Evolutionary conservation across 2,329 filamentous ascomycete genomes (phyloP).

Genomic region (Chlorencoelia australis): DNA sequence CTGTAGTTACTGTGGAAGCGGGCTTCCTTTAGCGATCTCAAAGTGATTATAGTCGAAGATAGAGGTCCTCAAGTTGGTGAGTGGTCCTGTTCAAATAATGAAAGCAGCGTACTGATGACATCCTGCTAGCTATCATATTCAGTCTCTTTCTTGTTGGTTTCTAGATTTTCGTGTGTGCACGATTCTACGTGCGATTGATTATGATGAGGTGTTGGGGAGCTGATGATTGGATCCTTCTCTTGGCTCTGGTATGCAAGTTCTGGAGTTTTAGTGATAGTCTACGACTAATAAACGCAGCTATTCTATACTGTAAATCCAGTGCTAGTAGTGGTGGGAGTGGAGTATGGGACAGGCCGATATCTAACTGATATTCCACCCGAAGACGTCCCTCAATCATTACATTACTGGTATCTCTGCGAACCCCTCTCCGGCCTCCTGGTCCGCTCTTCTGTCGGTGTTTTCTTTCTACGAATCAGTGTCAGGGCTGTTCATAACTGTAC

Average conservation of each 20-base stretch:
- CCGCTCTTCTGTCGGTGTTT: slow-evolving; percentile 38
- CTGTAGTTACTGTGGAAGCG: no score
- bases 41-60: neutral
- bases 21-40: neutral
- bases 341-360: slow-evolving; percentile 17
- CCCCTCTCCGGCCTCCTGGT: slow-evolving; percentile 37
- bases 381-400: slow-evolving; percentile 14
- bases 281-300: slow-evolving; percentile 7
- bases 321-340: slow-evolving; percentile 10
- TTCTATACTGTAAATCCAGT: slow-evolving; percentile 14
- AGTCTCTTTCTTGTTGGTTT: slow-evolving; percentile 15
- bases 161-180: slow-evolving; percentile 17
- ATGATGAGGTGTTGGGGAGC: slow-evolving; percentile 17
- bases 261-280: neutral
- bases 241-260: slow-evolving; percentile 14
- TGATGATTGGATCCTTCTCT: slow-evolving; percentile 18
- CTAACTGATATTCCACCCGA: slow-evolving; percentile 7
- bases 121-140: slow-evolving; percentile 11
- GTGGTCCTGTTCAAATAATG: neutral
- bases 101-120: slow-evolving; percentile 1
- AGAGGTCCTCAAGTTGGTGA: slow-evolving; percentile 1
- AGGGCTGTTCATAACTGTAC: slow-evolving; percentile 34
- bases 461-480: slow-evolving; percentile 41
- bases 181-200: slow-evolving; percentile 17
- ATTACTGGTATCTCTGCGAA: slow-evolving; percentile 44